Percentiles rank a stretch among this genome's conserved stretches.
phyloP scores from a whole-genome alignment of 202 grass and related monocot species.

The Setaria viridis region DNA sequence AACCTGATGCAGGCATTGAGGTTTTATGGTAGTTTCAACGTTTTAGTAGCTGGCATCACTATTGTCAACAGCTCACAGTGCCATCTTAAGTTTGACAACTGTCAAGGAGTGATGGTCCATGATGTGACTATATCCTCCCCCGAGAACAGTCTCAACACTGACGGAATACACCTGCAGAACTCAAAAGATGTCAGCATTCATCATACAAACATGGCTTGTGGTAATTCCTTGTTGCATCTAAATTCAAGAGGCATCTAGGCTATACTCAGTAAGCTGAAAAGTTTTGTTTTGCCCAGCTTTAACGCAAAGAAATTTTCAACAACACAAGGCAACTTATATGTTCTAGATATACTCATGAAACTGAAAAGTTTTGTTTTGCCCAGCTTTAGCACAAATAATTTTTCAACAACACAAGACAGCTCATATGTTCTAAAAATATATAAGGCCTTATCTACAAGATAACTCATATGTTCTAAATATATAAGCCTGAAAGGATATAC shows the following conservation, averaged over 20 bases:
- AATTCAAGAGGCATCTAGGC: slow-evolving; percentile 41
- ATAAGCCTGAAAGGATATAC: background rate
- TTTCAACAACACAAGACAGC: slow-evolving; percentile 23
- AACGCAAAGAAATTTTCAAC: slow-evolving; percentile 13
- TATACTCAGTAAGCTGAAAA: slow-evolving; percentile 24
- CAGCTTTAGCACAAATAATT: slow-evolving; percentile 6
- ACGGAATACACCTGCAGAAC: slow-evolving; percentile 98
- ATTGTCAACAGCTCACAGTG: slow-evolving; percentile 97
- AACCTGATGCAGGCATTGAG: slow-evolving; percentile 87
- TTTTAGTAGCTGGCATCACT: slow-evolving; percentile 88
- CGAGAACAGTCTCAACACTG: slow-evolving; percentile 89
- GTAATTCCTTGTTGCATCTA: slow-evolving; percentile 53
- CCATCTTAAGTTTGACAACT: slow-evolving; percentile 96
- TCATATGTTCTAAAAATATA: slow-evolving; percentile 20
- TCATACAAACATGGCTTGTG: slow-evolving; percentile 80
- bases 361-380: slow-evolving; percentile 20
- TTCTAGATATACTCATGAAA: slow-evolving; percentile 27
- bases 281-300: slow-evolving; percentile 32
- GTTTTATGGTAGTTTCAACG: slow-evolving; percentile 93
- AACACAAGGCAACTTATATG: slow-evolving; percentile 8
- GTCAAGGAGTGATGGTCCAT: slow-evolving; percentile 82
- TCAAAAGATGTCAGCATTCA: slow-evolving; percentile 96
- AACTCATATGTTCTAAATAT: slow-evolving; percentile 8
- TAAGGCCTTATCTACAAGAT: background rate
- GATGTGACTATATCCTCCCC: slow-evolving; percentile 89